Base-by-base conservation (phyloP, 2,329 filamentous ascomycete species). In the Fusarium sterilihyphosum region DNA sequence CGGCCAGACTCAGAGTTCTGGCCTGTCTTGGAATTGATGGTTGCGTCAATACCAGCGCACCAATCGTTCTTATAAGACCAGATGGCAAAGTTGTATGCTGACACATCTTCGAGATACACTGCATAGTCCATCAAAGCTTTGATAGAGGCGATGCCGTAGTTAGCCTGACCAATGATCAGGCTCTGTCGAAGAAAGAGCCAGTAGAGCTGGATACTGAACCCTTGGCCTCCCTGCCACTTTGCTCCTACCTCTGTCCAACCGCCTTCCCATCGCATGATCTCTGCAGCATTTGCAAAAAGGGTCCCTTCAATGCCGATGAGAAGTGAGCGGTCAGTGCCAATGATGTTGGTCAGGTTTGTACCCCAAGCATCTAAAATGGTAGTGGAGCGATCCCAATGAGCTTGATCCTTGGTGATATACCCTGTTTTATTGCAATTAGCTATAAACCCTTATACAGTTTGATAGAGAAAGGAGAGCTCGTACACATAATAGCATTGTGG, bases 361-460 rank as follows among this genome's bases (percentile, higher is more conserved):
- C 44, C 44, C 44, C 44, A 47, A 6, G 26, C 20, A 47, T 47
- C 44, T 6, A 47, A 47, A 47, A 47, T 47, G 5, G 44, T 29
- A 0, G 44, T 47, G 10, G 44, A 47, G 26, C 44, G 44, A 22
- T 47, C 24, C 44, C 44, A 29, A 47, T 47, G 44, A 4, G 8
- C 24, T 20, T 22, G 18, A 3, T 47, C 44, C 8, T 47, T 47
- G 13, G 44, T 47, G 8, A 47, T 29, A 3, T 47, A 47, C 44
- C 44, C 44, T 47, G 44, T 9, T 5, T 4, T 14, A 10, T 22
- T 1, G 3, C 1, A 22, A 47, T 47, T 10, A 47, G 44, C 8
- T 0, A 20, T 5, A 13, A 22, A 6, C 0, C 0, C 13, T 7
- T 2, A 5, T 8, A 14, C 7, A 14, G 12, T 14, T 5, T 4